Evolutionary conservation across 192 early-diverging fungal genomes (phyloP), one percentile per base, ranked within the genome.

Genomic region (Backusella mclennaniae): DNA sequence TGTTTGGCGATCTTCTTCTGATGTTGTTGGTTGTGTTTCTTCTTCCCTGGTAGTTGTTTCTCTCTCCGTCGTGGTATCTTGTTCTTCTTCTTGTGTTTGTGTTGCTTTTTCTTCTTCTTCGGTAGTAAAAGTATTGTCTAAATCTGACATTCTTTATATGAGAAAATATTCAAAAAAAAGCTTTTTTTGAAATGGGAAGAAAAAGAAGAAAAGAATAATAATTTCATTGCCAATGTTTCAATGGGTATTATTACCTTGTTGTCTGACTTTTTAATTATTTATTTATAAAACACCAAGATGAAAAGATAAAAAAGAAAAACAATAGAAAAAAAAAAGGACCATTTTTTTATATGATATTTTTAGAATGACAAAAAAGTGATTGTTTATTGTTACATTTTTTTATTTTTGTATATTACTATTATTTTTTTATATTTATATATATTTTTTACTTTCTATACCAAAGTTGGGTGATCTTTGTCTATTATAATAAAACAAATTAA

Each of bases 371-470:
- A 68, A 67, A 67, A 33, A 36, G 33, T 36, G 19, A 33, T 21
- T 68, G 31, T 72, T 72, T 71, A 31, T 33, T 72, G 38, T 42
- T 67, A 42, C 73, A 35, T 15, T 75, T 82, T 67, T 74, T 75
- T 79, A 33, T 73, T 46, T 33, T 33, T 33, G 33, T 26, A 41
- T 66, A 36, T 66, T 72, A 78, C 53, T 59, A 70, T 36, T 71
- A 76, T 68, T 83, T 82, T 70, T 41, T 35, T 69, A 66, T 79
- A 39, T 39, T 11, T 39, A 11, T 39, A 12, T 11, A 39, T 39
- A 39, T 73, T 46, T 35, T 79, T 78, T 91, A 91, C 87, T 93
- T 91, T 89, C 92, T 88, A 82, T 92, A 93, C 92, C 92, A 93
- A 82, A 93, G 87, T 44, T 87, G 89, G 42, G 92, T 92, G 56